Base-by-base conservation (phyloP, 257 asterid species). In the Asclepias syriaca region DNA sequence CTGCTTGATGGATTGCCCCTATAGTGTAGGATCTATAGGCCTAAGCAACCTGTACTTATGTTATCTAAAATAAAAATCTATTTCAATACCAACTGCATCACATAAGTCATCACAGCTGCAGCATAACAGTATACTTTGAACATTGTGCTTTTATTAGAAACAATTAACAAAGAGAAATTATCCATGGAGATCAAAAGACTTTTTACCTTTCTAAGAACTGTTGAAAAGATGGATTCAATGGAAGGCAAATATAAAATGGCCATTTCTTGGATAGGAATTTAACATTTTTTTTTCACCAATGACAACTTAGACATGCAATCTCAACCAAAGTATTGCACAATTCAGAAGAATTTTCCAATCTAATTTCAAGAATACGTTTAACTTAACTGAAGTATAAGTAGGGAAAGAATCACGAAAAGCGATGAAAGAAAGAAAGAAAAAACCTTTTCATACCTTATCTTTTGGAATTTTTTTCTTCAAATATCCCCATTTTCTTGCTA, bases 401-500 rank as follows among this genome's bases (percentile, higher is more conserved):
- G 49, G 53, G 48, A 10, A 74, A 65, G 67, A 32, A 66, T 29
- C 55, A 19, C 45, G n/a, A 66, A 66, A 55, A 11, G n/a, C 5
- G 7, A 15, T 4, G 16, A 10, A 11, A 10, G 51, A 51, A 50
- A 27, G 22, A 51, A 50, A 27, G 22, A 51, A 4, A 66, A 43
- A 3, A 0, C 9, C 24, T 18, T 43, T 56, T 19, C 43, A 68
- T 82, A 91, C 98, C 95, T 91, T 95, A 48, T 94, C 94, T 85
- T 77, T 88, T 9, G 96, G 92, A 77, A 92, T 88, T 15, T 77
- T 79, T 85, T 94, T 94, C 86, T 94, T 87, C 60, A 77, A 80
- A 79, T 91, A 88, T 63, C 99, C 99, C 99, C 99, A 95, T 77
- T 95, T 95, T 78, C 88, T 86, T 15, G 97, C 88, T 83, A 94